Percentiles rank a stretch among this genome's conserved stretches.
These are phyloP conservation scores for Phytopythium sindhum DNA, from an alignment of 352 stramenopile genomes.

Conservation along the genomic window DNA sequence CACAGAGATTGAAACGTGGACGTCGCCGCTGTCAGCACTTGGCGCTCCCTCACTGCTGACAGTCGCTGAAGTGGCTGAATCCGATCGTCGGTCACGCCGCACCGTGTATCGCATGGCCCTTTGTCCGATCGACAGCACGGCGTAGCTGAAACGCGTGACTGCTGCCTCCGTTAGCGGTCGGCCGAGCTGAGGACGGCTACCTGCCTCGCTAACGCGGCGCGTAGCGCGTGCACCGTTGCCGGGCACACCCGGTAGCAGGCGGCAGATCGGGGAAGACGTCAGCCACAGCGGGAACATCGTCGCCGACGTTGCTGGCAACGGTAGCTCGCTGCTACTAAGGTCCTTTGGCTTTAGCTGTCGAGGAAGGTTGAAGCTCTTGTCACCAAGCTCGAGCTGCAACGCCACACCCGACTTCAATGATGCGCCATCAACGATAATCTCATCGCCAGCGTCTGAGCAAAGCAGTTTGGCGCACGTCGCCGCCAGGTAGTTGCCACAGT, in stretches of 20 bases:
- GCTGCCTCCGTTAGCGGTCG: slow-evolving; percentile 61
- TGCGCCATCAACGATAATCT: slow-evolving; percentile 80
- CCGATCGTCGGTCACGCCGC: slow-evolving; percentile 20
- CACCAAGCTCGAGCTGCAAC: slow-evolving; percentile 55
- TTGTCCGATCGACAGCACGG: slow-evolving; percentile 55
- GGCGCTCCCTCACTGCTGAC: background rate
- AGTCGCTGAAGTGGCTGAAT: background rate
- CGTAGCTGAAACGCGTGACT: slow-evolving; percentile 58
- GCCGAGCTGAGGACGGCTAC: slow-evolving; percentile 45
- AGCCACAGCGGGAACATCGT: slow-evolving; percentile 9
- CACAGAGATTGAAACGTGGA: slow-evolving; percentile 26
- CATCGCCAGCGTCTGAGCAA: slow-evolving; percentile 77
- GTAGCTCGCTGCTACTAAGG: background rate
- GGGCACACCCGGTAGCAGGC: slow-evolving; percentile 1
- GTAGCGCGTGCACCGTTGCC: slow-evolving; percentile 9
- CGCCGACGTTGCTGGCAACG: background rate
- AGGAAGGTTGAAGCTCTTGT: slow-evolving; percentile 34
- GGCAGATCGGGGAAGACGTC: slow-evolving; percentile 3
- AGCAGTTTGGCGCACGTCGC: slow-evolving; percentile 76
- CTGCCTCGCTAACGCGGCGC: slow-evolving; percentile 52
- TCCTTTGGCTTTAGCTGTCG: slow-evolving; percentile 20
- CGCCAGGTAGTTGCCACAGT: slow-evolving; percentile 66
- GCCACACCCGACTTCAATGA: slow-evolving; percentile 83
- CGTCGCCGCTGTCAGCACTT: background rate
- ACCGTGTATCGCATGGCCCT: slow-evolving; percentile 53